phyloP scores from a whole-genome alignment of 495 filamentous ascomycete genomes.

The Parmelia sp. region DNA sequence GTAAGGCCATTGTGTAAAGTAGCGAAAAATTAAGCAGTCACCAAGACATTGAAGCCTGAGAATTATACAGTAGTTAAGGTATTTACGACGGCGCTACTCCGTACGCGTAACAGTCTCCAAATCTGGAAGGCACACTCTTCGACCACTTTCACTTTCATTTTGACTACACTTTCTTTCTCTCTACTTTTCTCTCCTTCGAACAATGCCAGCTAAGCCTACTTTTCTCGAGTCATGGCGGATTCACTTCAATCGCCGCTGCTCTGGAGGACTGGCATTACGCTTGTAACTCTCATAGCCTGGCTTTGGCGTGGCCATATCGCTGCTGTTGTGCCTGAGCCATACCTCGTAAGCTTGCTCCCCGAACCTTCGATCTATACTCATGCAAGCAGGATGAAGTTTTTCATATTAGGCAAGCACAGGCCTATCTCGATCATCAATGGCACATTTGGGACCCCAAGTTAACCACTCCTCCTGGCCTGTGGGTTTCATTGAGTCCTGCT shows the following conservation, averaged over 20 bases:
- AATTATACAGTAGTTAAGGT: too few relatives aligned
- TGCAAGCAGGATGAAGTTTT: constrained; percentile 78
- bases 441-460: constrained; percentile 89
- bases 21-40: not conserved
- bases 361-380: not conserved
- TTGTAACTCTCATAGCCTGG: not conserved
- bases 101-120: not conserved
- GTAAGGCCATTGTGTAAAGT: constrained; percentile 62
- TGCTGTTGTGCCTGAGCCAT: constrained; percentile 63
- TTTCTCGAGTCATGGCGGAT: not conserved
- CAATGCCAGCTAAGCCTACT: not conserved
- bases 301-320: constrained; percentile 28
- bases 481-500: constrained; percentile 29
- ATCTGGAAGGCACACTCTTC: not conserved
- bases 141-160: not conserved
- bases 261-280: not conserved
- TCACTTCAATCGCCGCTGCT: not conserved
- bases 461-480: constrained; percentile 91
- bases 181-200: not conserved
- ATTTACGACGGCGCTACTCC: not conserved
- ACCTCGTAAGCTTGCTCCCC: constrained; percentile 50
- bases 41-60: not conserved
- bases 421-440: constrained; percentile 72
- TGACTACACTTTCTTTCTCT: not conserved
- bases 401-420: constrained; percentile 85